Base-by-base conservation (phyloP, 352 stramenopile species). In the Pythium dissimile region DNA sequence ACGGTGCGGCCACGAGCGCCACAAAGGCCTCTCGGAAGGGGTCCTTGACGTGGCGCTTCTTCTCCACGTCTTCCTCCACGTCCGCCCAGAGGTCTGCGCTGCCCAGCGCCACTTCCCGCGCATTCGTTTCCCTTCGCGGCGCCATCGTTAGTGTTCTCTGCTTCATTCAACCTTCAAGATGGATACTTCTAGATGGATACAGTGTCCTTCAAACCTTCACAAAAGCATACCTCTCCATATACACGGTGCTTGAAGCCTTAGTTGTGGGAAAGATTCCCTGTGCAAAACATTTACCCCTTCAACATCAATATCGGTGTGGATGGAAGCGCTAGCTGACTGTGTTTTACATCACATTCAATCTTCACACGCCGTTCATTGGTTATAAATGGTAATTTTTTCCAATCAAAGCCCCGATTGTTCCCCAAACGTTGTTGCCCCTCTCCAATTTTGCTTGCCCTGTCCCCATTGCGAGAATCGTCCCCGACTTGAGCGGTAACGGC, bases 41-140 rank as follows among this genome's bases (percentile, higher is more conserved):
- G 42, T 76, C 47, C 38, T 65, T 73, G 26, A 72, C 26, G 43
- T 75, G 64, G n/a, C 61, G 64, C 48, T 63, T 62, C 64, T 69
- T 72, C 60, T 79, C 64, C 10, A 76, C 49, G 48, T 76, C 71
- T 18, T 71, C 67, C 30, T 79, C 67, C 24, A 74, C 59, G 28
- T 38, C 54, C 39, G 43, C 59, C 18, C 24, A 54, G 32, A 48
- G 21, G n/a, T 49, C 42, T 1, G 39, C 41, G 46, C 27, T 26
- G 7, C 23, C 23, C 4, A 51, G 21, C 43, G 58, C 32, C 21
- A n/a, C 5, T 32, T 28, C 48, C 16, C 37, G 54, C 28, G 42
- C 52, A 2, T n/a, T 55, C 31, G 39, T 64, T 64, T 53, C 58
- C 58, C 30, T 60, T 69, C 12, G 53, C 23, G 53, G 57, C 43